Conservation (phyloP, 192 early-diverging fungal species). For the Coemansia sp. region DNA sequence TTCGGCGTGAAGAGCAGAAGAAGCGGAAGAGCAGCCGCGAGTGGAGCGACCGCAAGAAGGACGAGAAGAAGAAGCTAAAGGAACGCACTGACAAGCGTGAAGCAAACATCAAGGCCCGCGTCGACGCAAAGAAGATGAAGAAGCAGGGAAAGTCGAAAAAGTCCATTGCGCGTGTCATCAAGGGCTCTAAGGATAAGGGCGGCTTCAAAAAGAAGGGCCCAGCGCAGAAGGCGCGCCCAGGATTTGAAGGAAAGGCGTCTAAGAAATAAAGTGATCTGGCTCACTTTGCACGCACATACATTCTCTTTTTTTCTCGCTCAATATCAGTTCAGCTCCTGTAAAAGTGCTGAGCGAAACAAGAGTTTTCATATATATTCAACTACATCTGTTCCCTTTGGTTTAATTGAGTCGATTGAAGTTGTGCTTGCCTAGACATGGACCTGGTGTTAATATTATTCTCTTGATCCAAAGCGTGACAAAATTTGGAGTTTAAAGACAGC, state of each 20-base stretch:
- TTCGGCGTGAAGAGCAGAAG: slow-evolving; percentile 77
- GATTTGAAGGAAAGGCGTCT: slow-evolving; percentile 43
- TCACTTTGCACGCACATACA: neutral
- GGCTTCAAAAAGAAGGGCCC: slow-evolving; percentile 13
- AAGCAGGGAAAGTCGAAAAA: slow-evolving; percentile 70
- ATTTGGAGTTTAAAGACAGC: too few relatives aligned
- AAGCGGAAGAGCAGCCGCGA: slow-evolving; percentile 84
- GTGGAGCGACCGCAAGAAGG: slow-evolving; percentile 79
- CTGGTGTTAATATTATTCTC: too few relatives aligned
- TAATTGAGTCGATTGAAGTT: too few relatives aligned
- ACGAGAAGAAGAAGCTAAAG: slow-evolving; percentile 61
- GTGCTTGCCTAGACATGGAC: too few relatives aligned
- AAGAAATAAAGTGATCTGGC: slow-evolving; percentile 12
- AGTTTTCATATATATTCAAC: too few relatives aligned
- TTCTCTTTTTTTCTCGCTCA: too few relatives aligned
- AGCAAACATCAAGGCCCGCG: slow-evolving; percentile 79
- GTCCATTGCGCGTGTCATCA: slow-evolving; percentile 53
- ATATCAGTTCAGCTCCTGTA: too few relatives aligned
- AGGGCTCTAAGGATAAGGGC: slow-evolving; percentile 5
- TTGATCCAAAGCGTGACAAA: too few relatives aligned
- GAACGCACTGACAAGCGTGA: slow-evolving; percentile 77
- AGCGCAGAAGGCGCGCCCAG: slow-evolving; percentile 40
- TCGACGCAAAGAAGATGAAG: slow-evolving; percentile 74
- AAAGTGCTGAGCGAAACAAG: too few relatives aligned
- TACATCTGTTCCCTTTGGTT: too few relatives aligned